A percentile compares a stretch with the other conserved stretches of the same genome.
Evolutionary conservation across 768 basidiomycete genomes (phyloP).

Genomic region (Strobilomyces dryophilus): DNA sequence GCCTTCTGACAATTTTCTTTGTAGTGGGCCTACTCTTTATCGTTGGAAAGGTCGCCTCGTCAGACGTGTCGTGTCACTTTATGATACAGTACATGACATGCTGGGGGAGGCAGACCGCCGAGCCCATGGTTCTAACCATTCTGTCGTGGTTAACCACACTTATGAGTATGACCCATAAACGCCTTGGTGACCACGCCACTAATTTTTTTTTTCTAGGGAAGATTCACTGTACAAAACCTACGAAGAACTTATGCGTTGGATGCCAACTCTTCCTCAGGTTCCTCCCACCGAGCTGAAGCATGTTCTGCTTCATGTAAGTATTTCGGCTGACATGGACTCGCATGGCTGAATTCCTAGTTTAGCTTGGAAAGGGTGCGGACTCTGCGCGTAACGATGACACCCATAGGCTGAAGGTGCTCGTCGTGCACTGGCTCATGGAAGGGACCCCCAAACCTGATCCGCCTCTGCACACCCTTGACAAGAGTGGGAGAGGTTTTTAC

Average conservation of each 20-base stretch:
- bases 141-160: no score
- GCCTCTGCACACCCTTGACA: background rate
- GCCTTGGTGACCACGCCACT: no score
- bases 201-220: no score
- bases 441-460: background rate
- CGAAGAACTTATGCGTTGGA: no score
- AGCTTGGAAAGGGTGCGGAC: background rate
- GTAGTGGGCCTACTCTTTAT: background rate
- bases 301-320: no score
- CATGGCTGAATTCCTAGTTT: no score
- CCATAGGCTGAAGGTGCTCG: background rate
- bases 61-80: background rate
- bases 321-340: no score
- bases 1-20: background rate
- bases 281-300: no score
- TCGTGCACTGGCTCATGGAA: constrained; percentile 1
- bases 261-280: no score
- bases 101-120: background rate
- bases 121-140: no score
- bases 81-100: background rate
- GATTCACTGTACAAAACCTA: no score
- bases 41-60: background rate
- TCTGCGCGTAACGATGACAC: background rate
- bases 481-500: background rate
- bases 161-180: no score